Conservation (phyloP, 1,139 yeast species). For the Kurtzmaniella quercitrusa region DNA sequence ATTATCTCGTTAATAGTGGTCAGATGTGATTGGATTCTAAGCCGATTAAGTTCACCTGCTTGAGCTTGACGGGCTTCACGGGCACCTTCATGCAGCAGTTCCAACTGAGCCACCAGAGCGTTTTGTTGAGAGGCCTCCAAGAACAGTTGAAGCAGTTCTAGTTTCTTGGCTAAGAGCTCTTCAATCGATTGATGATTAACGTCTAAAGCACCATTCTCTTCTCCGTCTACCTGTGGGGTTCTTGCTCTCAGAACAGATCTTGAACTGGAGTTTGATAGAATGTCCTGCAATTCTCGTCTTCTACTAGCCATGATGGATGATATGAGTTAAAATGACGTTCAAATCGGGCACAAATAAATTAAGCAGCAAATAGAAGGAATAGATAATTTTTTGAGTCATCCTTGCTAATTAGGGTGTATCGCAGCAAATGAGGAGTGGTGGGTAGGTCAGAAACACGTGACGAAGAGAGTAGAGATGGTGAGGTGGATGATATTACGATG, state of each 20-base stretch:
- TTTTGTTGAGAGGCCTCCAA: constrained; percentile 12
- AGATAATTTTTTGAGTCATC: not conserved
- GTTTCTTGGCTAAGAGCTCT: constrained; percentile 34
- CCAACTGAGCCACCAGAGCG: constrained; percentile 2
- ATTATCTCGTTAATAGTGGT: constrained; percentile 41
- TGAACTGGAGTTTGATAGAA: constrained; percentile 24
- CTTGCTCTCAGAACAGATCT: constrained; percentile 37
- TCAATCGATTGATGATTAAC: constrained; percentile 37
- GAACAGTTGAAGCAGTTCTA: constrained; percentile 28
- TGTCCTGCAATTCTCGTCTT: constrained; percentile 13
- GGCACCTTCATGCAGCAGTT: constrained; percentile 10
- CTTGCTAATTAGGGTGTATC: not conserved
- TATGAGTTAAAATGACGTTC: not conserved
- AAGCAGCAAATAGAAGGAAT: not conserved
- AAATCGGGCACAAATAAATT: not conserved
- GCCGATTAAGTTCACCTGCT: constrained; percentile 28
- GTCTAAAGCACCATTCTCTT: constrained; percentile 39
- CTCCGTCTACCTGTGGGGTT: constrained; percentile 42
- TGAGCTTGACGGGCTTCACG: constrained; percentile 29
- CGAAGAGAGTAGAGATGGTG: too few species aligned
- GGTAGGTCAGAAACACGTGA: not conserved
- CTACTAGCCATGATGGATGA: not conserved
- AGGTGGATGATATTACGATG: too few species aligned
- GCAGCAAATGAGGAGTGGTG: not conserved
- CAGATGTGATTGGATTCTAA: constrained; percentile 32